Evolutionary conservation across 2,329 filamentous ascomycete genomes (phyloP).

Genomic region (Cercospora nicotianae): DNA sequence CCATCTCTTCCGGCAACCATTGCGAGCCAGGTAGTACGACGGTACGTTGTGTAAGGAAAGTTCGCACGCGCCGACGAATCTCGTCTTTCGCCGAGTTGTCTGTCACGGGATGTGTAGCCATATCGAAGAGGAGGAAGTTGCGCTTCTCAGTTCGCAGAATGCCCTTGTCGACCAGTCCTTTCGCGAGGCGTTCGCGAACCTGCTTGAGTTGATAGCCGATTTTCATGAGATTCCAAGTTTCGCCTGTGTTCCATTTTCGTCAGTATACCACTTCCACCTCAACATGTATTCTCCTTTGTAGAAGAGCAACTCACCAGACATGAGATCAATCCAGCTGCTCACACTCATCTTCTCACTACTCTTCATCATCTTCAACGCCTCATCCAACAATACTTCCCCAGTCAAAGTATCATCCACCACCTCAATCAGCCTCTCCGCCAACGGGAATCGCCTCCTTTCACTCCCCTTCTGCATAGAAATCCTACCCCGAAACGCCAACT

Average conservation of each 20-base stretch:
- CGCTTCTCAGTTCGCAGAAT: conserved; percentile 98
- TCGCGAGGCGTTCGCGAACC: conserved; percentile 94
- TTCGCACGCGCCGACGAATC: conserved; percentile 87
- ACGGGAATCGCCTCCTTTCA: conserved; percentile 83
- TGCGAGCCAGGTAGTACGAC: conserved; percentile 83
- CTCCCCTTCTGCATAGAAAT: conserved; percentile 99
- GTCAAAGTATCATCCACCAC: conserved; percentile 96
- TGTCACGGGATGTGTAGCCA: conserved; percentile 97
- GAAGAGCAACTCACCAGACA: conserved; percentile 72
- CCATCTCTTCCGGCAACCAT: conserved; percentile 90
- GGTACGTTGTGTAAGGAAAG: conserved; percentile 88
- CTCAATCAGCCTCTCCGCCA: conserved; percentile 92
- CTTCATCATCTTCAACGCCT: conserved; percentile 99
- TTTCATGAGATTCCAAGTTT: conserved; percentile 99
- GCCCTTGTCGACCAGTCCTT: conserved; percentile 97
- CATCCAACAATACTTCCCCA: conserved; percentile 93
- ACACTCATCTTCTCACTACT: conserved; percentile 99
- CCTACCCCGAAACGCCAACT: conserved; percentile 91
- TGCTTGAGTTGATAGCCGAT: conserved; percentile 99
- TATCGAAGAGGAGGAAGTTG: conserved; percentile 99
- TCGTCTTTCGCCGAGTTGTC: conserved; percentile 97
- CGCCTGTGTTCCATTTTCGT: conserved; percentile 60
- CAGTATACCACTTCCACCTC: conserved; percentile 4
- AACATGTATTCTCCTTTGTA: neutral
- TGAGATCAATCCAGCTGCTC: conserved; percentile 96